A percentile compares a stretch with the other conserved stretches of the same genome.
Evolutionary conservation across 2,329 filamentous ascomycete species (phyloP).

Genomic region (Penicillium sp.): DNA sequence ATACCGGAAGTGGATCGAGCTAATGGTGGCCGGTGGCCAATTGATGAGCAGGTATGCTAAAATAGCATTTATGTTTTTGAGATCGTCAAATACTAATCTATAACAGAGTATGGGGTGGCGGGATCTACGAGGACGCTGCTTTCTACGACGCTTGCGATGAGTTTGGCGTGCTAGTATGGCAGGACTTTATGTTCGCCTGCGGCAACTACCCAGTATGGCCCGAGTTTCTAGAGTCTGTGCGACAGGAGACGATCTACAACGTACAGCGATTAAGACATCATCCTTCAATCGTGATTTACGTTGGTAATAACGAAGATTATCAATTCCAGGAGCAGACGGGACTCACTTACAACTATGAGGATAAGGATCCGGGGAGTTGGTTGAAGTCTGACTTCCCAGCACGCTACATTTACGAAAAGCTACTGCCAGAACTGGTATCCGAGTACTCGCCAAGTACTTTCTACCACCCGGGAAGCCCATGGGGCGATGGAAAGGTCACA

Average conservation of each 20-base stretch:
- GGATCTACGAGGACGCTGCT: background rate
- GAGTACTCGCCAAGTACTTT: background rate
- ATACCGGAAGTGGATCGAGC: background rate
- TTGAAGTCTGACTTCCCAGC: background rate
- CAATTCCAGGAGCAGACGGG: background rate
- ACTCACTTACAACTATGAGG: background rate
- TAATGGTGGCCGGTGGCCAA: background rate
- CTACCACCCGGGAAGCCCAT: background rate
- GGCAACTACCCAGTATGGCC: background rate
- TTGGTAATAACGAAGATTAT: background rate
- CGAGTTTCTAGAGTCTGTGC: background rate
- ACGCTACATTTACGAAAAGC: background rate
- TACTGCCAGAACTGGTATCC: background rate
- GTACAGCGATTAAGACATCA: background rate
- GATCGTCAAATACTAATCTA: background rate
- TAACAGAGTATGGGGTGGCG: background rate
- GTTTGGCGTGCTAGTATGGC: background rate
- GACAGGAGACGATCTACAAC: background rate
- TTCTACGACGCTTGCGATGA: background rate
- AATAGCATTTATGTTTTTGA: too few species aligned
- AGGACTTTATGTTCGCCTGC: background rate
- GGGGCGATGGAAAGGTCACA: background rate
- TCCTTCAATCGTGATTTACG: background rate
- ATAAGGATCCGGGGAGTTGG: background rate
- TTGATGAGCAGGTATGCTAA: background rate